Evolutionary conservation across 2,329 filamentous ascomycete species (phyloP).

Genomic region (Coleophoma cylindrospora): DNA sequence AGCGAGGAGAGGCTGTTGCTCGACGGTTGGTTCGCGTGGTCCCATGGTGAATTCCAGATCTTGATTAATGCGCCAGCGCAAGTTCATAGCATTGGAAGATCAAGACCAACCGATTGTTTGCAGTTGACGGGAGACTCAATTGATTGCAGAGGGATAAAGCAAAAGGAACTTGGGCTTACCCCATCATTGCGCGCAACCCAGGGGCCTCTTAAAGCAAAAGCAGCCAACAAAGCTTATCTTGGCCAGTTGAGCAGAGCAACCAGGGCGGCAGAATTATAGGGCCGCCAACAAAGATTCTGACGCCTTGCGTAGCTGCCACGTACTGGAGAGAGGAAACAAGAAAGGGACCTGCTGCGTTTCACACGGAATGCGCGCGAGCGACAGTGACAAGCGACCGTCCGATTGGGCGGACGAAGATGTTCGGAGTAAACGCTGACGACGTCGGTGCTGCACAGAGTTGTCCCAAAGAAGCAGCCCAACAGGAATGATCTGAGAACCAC

Average conservation of each 20-base stretch:
- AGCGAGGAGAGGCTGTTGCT: background rate
- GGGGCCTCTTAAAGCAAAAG: background rate
- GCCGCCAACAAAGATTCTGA: background rate
- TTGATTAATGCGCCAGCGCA: background rate
- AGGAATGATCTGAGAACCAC: too few species aligned
- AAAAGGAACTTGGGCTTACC: too few species aligned
- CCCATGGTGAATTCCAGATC: background rate
- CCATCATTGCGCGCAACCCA: too few species aligned
- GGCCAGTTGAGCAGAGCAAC: background rate
- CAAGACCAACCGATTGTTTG: background rate
- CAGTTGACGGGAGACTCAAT: too few species aligned
- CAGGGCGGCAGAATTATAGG: background rate
- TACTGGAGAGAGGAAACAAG: background rate
- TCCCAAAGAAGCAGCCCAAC: too few species aligned
- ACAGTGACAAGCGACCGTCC: too few species aligned
- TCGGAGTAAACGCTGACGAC: too few species aligned
- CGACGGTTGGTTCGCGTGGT: background rate
- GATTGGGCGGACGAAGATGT: too few species aligned
- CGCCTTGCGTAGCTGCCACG: conserved; percentile 1
- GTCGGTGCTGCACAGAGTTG: too few species aligned
- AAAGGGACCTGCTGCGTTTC: conserved; percentile 1
- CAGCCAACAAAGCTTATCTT: too few species aligned
- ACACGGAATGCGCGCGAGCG: background rate
- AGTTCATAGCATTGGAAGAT: background rate
- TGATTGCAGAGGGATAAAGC: too few species aligned